A percentile compares a stretch with the other conserved stretches of the same genome.
Conservation (phyloP, 768 basidiomycete genomes). For the Hortiboletus flavorubellus region DNA sequence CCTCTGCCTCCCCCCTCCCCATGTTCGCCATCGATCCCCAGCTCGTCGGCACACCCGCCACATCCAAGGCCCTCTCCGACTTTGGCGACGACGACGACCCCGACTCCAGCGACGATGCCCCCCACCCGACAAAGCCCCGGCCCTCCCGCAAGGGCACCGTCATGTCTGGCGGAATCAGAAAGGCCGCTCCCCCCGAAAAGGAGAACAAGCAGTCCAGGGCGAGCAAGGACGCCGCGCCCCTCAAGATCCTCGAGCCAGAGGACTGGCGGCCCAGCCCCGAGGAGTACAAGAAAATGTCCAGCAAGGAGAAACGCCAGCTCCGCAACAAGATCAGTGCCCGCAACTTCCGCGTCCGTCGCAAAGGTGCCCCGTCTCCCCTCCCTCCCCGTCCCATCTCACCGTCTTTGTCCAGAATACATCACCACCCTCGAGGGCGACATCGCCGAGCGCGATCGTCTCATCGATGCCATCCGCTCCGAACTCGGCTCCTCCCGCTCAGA, state of each 20-base stretch:
- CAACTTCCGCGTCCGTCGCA: constrained; percentile 92
- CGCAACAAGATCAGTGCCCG: constrained; percentile 96
- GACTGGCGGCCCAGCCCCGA: constrained; percentile 89
- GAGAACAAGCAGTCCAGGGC: constrained; percentile 25
- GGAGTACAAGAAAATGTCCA: constrained; percentile 92
- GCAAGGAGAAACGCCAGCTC: constrained; percentile 94
- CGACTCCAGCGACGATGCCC: constrained; percentile 20
- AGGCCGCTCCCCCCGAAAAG: constrained; percentile 45
- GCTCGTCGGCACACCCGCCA: constrained; percentile 64
- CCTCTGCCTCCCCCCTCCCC: constrained; percentile 30
- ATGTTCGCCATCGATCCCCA: constrained; percentile 67
- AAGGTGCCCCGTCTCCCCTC: constrained; percentile 51
- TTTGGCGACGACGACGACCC: constrained; percentile 40
- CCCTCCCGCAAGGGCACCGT: constrained; percentile 63
- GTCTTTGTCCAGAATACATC: constrained; percentile 70
- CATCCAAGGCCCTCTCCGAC: constrained; percentile 41
- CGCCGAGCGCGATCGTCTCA: constrained; percentile 85
- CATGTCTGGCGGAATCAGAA: constrained; percentile 68
- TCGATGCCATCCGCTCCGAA: constrained; percentile 83
- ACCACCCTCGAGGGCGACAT: constrained; percentile 91
- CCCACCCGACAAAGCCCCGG: constrained; percentile 41
- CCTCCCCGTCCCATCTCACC: neutral
- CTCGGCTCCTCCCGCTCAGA: constrained; percentile 77
- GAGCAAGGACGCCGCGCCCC: constrained; percentile 29
- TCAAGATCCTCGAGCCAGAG: constrained; percentile 41